A percentile compares a stretch with the other conserved stretches of the same genome.
Conservation (phyloP, 2,329 filamentous ascomycete species). For the Ilyonectria sp. region DNA sequence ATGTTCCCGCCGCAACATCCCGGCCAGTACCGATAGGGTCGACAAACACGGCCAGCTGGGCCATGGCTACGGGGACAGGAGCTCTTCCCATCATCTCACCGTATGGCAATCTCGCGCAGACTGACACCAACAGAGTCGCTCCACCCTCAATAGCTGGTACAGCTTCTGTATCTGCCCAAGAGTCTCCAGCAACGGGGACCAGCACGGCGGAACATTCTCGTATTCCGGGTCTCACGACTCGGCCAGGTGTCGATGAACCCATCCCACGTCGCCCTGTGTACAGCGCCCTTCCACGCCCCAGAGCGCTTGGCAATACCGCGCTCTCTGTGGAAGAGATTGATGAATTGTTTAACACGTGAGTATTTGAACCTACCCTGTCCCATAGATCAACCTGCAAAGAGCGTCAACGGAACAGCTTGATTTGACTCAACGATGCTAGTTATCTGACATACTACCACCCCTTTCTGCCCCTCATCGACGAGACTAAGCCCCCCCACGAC, state of each 20-base stretch:
- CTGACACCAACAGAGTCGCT: not conserved
- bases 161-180: not conserved
- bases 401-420: not conserved
- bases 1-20: not conserved
- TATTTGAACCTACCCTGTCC: not conserved
- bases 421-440: not conserved
- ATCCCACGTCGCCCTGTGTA: not conserved
- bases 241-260: not conserved
- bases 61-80: not conserved
- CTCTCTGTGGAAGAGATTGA: slow-evolving; percentile 14
- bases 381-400: not conserved
- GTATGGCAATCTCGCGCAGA: not conserved
- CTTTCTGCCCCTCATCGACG: slow-evolving; percentile 7
- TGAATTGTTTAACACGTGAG: slow-evolving; percentile 2
- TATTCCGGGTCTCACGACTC: not conserved
- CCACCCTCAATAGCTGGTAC: not conserved
- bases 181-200: not conserved
- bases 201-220: not conserved
- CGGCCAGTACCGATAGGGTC: not conserved
- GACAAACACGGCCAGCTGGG: not conserved
- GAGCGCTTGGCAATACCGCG: slow-evolving; percentile 1
- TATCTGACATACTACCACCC: slow-evolving; percentile 5
- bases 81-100: not conserved
- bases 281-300: not conserved
- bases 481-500: slow-evolving; percentile 7